Base-by-base conservation (phyloP, 371 early-diverging fungal genomes). In the Gilbertella persicaria region DNA sequence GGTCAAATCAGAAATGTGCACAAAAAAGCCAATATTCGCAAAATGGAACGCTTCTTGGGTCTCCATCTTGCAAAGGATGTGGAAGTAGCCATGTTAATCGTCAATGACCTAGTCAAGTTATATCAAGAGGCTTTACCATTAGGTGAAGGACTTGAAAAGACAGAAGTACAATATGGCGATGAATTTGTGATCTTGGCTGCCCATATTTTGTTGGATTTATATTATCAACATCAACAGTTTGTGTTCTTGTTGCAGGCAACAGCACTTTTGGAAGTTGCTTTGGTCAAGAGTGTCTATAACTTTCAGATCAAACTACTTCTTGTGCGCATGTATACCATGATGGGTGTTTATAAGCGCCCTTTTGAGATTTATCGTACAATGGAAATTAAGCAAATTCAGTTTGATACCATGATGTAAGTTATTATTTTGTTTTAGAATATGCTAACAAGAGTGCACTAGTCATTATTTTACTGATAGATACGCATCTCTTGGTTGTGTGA, bases 321-420 rank as follows among this genome's bases (percentile, higher is more conserved):
- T 19, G 83, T 93, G 25, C 87, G 92, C 23, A 57, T 95, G 17
- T 95, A 95, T 60, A 62, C 79, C 8, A 57, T 79, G 20, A 55
- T 49, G 80, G 91, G 91, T 24, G 85, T 82, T 17, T 81, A 73
- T 55, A 69, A 76, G 21, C 87, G 88, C 10, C 82, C 92, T 0
- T 62, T 80, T 23, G 80, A 79, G 14, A 76, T 91, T 48, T 88
- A 84, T 64, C 71, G 67, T 42, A 80, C 87, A 0, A 82, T 97
- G 80, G 88, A 89, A 53, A 86, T 95, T 66, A 95, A 95, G 69
- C 87, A 94, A 58, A 83, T 95, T 24, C 92, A 94, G 68, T 77
- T 82, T 40, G 97, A 97, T 62, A 92, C 97, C 0, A 72, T 95
- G 64, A 84, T 85, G 76, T 87, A 79, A 64, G 61, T 55, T 24